Evolutionary conservation across 1,284 basidiomycete genomes (phyloP), one percentile per base, ranked within the genome.

Genomic region (Trichosporon inkin): DNA sequence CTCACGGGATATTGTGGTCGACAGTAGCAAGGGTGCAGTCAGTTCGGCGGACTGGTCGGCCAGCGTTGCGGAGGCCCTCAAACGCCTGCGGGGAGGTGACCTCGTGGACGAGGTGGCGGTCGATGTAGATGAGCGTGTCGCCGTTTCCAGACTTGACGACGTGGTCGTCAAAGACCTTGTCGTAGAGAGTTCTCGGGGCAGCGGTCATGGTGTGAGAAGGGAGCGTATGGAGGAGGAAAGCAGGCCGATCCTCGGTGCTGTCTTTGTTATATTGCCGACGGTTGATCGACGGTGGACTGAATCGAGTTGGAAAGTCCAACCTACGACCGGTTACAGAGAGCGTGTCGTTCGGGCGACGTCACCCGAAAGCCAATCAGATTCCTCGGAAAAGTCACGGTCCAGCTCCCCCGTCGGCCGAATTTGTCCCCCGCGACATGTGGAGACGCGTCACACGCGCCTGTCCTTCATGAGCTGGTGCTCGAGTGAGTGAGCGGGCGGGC

Each of bases 81-180:
- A 97, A 97, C 0, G 93, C 93, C 77, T 97, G 94, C 36, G 93
- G 93, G 64, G 89, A 93, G 17, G 94, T 96, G 56, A 97, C 93
- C 82, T 96, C 93, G 71, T 96, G 93, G 16, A 94, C 89, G 57
- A 97, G 85, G 78, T 97, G 93, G 58, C 92, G 92, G 81, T 96
- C 93, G 69, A 96, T 95, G 81, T 93, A 96, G 71, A 96, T 84
- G 65, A 96, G 84, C 24, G 90, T 88, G 58, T 91, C 84, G 56
- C 91, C 93, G 71, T 91, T 86, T 53, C 89, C 87, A 67, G 88
- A 85, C 67, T 84, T 67, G 44, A 96, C 88, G 72, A 94, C 85
- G 80, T 96, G 92, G 77, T 95, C 91, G 68, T 95, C 91, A 86
- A 90, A 96, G 68, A 96, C 91, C 81, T 95, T 95, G 80, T 95